Base-by-base conservation (phyloP, 2,329 filamentous ascomycete species). In the Cercospora beticola region DNA sequence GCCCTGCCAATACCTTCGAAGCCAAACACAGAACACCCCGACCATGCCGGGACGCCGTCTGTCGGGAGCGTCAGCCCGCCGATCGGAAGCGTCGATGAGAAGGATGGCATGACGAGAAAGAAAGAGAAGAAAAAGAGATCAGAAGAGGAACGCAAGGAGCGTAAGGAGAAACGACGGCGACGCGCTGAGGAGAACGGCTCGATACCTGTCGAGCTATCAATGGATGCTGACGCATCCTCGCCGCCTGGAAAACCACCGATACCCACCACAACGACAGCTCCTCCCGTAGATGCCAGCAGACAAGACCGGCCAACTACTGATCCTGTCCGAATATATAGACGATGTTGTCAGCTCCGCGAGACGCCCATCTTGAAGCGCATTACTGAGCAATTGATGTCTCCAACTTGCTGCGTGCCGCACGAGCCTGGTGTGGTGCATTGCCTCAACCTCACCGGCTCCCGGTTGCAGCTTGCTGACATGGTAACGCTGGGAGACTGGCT, bases 71-170 rank as follows among this genome's bases (percentile, higher is more conserved):
- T 54, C 10, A 71, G 71, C 36, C 74, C 74, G 9, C 69, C 72
- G 30, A 66, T 43, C 4, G 72, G 71, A 12, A 74, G 69, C 61
- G 40, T 71, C 60, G 75, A 76, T 46, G 73, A 74, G 10, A 70
- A 70, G 5, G 21, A 66, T 23, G 61, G 78, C 62, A 77, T 77
- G 49, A 75, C 84, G 7, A 90, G 89, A 74, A 97, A 96, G 81
- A 95, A 93, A 80, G 94, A 97, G 77, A 97, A 97, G 84, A 97
- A 97, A 82, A 97, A 97, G 83, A 89, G 91, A 72, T 97, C 92
- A 49, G 94, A 97, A 78, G 93, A 94, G 68, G 94, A 97, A 79
- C 86, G 94, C 52, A 97, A 96, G 78, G 92, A 95, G 69, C 88
- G 94, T 65, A 97, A 96, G 78, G 94, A 97, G 80, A 92, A 92